These are phyloP conservation scores for Brassica juncea DNA, from an alignment of 345 rosid genomes.

Conservation along the genomic window DNA sequence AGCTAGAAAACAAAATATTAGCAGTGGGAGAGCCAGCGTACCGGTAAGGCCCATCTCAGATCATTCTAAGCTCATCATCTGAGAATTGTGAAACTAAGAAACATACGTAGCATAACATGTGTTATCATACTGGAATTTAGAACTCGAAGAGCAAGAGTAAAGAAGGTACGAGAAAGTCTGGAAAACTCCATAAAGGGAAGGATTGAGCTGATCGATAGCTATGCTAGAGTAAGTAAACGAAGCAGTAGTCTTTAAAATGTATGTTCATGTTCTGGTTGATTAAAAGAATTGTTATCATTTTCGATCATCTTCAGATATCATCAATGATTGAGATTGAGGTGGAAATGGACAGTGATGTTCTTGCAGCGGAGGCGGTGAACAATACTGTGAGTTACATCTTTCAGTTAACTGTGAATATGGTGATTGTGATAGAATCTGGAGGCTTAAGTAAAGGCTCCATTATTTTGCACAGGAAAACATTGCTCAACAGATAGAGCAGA, in stretches of 20 bases:
- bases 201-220: slow-evolving; percentile 89
- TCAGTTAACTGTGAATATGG: slow-evolving; percentile 1
- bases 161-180: slow-evolving; percentile 77
- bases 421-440: neutral
- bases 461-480: slow-evolving; percentile 63
- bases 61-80: slow-evolving; percentile 9
- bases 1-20: slow-evolving; percentile 93
- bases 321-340: slow-evolving; percentile 99
- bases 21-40: slow-evolving; percentile 94
- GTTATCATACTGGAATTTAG: slow-evolving; percentile 42
- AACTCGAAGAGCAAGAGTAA: slow-evolving; percentile 73
- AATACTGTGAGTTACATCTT: slow-evolving; percentile 56
- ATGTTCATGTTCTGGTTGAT: neutral
- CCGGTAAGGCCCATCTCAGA: slow-evolving; percentile 53
- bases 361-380: slow-evolving; percentile 90
- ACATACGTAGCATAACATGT: slow-evolving; percentile 2
- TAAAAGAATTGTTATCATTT: neutral
- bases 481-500: slow-evolving; percentile 79
- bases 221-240: slow-evolving; percentile 64
- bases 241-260: neutral
- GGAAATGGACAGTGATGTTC: slow-evolving; percentile 91
- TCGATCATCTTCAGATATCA: slow-evolving; percentile 56
- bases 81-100: neutral
- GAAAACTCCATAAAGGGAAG: slow-evolving; percentile 72
- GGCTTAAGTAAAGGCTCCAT: neutral